phyloP scores from a whole-genome alignment of 352 stramenopile genomes.

The Globisporangium parvum region DNA sequence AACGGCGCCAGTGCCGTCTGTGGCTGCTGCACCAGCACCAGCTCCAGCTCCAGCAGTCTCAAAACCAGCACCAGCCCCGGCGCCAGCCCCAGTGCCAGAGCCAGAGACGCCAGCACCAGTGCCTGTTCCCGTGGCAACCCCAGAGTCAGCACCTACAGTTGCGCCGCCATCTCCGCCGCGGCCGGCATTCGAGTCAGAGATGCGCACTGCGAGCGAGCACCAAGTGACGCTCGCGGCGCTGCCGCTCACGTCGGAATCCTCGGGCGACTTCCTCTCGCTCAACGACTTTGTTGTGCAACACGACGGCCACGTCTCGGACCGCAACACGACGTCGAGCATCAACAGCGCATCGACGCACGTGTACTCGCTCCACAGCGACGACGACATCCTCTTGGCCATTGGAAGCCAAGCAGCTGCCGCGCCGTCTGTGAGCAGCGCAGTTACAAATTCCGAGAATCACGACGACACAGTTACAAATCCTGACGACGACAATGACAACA shows the following conservation, averaged over 20 bases:
- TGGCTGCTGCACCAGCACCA: too few species aligned
- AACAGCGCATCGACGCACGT: conserved; percentile 22
- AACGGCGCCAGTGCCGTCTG: neutral
- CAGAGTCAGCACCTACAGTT: neutral
- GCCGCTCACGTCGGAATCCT: neutral
- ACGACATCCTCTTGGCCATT: conserved; percentile 13
- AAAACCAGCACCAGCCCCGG: neutral
- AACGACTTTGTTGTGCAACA: conserved; percentile 41
- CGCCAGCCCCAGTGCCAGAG: neutral
- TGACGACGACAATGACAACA: neutral
- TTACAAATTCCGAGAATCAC: neutral
- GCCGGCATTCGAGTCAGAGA: neutral
- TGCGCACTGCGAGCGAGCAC: neutral
- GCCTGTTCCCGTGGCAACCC: neutral
- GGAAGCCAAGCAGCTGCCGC: conserved; percentile 11
- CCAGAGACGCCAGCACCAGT: neutral
- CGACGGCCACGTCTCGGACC: conserved; percentile 16
- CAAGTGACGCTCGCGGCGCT: neutral
- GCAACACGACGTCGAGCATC: conserved; percentile 16
- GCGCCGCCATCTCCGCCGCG: conserved; percentile 1
- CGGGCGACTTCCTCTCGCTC: conserved; percentile 40
- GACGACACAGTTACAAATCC: neutral
- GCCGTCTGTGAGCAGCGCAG: too few species aligned
- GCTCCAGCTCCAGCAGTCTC: neutral
- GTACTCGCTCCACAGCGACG: conserved; percentile 15